Percentiles rank a stretch among this genome's conserved stretches.
These are phyloP conservation scores for Monilinia aucupariae DNA, from an alignment of 2,329 filamentous ascomycete species.

Conservation along the genomic window DNA sequence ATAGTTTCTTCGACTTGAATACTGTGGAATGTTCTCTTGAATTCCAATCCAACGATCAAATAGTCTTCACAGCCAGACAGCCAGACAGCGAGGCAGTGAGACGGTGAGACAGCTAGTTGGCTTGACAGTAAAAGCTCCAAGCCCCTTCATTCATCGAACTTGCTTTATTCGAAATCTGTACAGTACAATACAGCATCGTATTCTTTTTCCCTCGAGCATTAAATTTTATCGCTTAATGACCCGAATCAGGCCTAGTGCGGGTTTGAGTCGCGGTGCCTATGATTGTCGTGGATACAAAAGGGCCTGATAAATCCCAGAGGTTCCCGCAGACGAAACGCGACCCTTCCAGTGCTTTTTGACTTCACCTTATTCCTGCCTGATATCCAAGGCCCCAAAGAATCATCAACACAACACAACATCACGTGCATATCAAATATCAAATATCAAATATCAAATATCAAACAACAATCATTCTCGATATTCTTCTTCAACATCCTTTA, in stretches of 20 bases:
- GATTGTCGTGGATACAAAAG: conserved; percentile 11
- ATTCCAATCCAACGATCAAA: too few relatives aligned
- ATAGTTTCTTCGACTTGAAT: too few relatives aligned
- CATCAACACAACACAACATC: background rate
- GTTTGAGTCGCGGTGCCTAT: conserved; percentile 6
- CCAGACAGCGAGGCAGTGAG: too few relatives aligned
- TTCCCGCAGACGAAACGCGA: conserved; percentile 12
- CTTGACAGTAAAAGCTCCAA: too few relatives aligned
- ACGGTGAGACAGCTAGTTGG: too few relatives aligned
- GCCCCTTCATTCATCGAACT: too few relatives aligned
- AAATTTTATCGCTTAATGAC: background rate
- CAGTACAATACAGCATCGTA: too few relatives aligned
- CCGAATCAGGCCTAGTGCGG: conserved; percentile 9
- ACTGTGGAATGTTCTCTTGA: too few relatives aligned
- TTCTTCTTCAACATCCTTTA: background rate
- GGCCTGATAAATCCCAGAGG: conserved; percentile 10
- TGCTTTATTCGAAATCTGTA: background rate
- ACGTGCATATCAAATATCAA: background rate
- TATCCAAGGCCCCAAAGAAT: background rate
- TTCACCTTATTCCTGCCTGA: background rate
- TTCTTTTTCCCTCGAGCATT: background rate
- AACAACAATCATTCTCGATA: background rate
- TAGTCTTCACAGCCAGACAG: too few relatives aligned
- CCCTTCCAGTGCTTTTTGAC: background rate
- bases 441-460: too few relatives aligned